These are phyloP conservation scores for Didymella pinodella DNA, from an alignment of 2,329 filamentous ascomycete species.

Conservation along the genomic window DNA sequence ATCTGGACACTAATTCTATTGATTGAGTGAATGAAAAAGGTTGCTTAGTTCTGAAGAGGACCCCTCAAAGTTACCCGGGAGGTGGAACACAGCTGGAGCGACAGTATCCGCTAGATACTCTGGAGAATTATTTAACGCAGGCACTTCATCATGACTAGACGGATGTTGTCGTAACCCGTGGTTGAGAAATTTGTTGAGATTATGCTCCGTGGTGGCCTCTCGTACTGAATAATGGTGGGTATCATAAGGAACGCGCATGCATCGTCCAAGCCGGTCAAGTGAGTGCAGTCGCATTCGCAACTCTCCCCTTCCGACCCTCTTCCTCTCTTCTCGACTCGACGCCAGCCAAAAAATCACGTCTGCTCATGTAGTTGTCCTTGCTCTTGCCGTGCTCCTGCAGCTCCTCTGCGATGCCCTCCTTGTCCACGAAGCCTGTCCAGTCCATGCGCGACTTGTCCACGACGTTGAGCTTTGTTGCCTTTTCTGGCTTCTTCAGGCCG, in stretches of 20 bases:
- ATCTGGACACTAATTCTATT: no score
- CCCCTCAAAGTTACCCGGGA: no score
- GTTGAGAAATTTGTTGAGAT: no score
- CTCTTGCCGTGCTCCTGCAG: constrained; percentile 68
- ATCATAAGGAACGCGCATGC: not conserved
- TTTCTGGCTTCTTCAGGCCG: constrained; percentile 41
- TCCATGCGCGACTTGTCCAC: constrained; percentile 72
- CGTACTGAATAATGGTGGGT: not conserved
- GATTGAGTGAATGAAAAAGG: no score
- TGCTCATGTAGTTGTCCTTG: constrained; percentile 67
- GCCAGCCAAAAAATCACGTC: constrained; percentile 69
- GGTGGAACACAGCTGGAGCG: no score
- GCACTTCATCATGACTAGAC: no score
- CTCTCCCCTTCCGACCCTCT: constrained; percentile 61
- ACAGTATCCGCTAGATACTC: no score
- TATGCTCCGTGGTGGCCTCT: no score
- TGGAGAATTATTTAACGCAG: no score
- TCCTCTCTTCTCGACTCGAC: constrained; percentile 65
- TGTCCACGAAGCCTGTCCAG: constrained; percentile 70
- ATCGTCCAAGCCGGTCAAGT: not conserved
- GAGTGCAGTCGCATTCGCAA: constrained; percentile 23
- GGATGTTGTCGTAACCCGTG: no score
- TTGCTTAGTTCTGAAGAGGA: no score
- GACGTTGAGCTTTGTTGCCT: constrained; percentile 68
- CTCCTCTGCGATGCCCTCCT: constrained; percentile 68